These are phyloP conservation scores for Xylariales sp. DNA, from an alignment of 2,329 filamentous ascomycete species.

Conservation along the genomic window DNA sequence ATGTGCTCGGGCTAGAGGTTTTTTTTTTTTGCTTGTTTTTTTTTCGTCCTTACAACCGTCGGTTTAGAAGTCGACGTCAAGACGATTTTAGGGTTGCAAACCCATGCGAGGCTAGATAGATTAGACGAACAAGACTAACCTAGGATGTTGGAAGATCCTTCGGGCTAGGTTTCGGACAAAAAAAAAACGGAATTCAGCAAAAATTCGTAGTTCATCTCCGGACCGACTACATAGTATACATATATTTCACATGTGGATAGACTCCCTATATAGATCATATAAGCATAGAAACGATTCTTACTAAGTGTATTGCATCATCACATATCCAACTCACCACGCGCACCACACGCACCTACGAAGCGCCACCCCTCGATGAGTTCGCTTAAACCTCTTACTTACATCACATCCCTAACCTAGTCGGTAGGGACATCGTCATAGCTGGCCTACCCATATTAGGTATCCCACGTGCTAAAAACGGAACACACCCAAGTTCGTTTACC, in stretches of 20 bases:
- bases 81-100: background rate
- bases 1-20: background rate
- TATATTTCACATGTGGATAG: background rate
- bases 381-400: too few species aligned
- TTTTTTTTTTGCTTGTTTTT: background rate
- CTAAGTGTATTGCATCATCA: too few species aligned
- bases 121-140: slow-evolving; percentile 1
- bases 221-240: background rate
- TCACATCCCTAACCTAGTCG: too few species aligned
- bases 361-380: too few species aligned
- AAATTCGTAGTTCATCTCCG: background rate
- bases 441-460: too few species aligned
- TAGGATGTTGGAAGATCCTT: background rate
- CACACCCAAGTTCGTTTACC: background rate
- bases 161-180: background rate
- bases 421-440: too few species aligned
- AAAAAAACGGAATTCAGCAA: background rate
- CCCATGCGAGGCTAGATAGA: background rate
- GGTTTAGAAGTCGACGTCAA: background rate
- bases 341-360: too few species aligned
- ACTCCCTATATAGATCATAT: background rate
- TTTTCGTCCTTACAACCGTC: too few species aligned
- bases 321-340: too few species aligned
- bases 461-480: slow-evolving; percentile 6
- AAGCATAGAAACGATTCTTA: background rate